Base-by-base conservation (phyloP, 2,329 filamentous ascomycete genomes). In the Basipetospora chlamydospora region DNA sequence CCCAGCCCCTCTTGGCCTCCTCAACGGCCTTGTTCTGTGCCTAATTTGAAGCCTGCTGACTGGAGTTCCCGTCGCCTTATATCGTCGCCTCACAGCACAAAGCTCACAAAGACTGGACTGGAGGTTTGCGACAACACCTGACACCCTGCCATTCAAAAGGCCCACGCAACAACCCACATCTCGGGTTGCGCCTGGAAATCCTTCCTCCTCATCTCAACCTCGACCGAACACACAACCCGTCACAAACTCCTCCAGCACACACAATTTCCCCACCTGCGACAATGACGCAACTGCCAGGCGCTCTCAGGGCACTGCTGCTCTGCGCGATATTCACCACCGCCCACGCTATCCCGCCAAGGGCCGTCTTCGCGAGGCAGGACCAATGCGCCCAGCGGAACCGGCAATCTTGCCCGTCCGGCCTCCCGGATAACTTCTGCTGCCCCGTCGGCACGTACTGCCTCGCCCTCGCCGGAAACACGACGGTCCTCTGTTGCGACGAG, bases 351-450 rank as follows among this genome's bases (percentile, higher is more conserved):
- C 52, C 54, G 31, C 45, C 52, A 21, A 48, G 47, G 39, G 44
- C 48, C 28, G 38, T 71, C 33, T 61, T 69, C 44, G 47, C 51
- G 39, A 60, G 66, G 39, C 53, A 57, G 30, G 56, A 58, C 28
- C 64, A 61, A 26, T 80, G 77, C 54, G 57, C 65, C 26, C 62
- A 66, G 25, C 48, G 61, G 12, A 45, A 52, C 35, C 66, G 72
- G 39, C 52, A 57, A 13, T 61, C 63, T 44, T 84, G 79, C 50
- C 55, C 66, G 17, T 50, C 57, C 20, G 61, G 58, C 21, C 62
- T 82, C 16, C 77, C 79, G 2, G 60, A 59, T 35, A 63, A 68
- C 50, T 83, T 86, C 51, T 85, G 80, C 61, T 87, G 81, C 49
- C 55, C 66, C 3, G 42, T 55, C 20, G 55, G 52, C 13, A 58